Percentiles rank a stretch among this genome's conserved stretches.
Conservation (phyloP, 1,284 basidiomycete genomes). For the Marasmius tenuissimus region DNA sequence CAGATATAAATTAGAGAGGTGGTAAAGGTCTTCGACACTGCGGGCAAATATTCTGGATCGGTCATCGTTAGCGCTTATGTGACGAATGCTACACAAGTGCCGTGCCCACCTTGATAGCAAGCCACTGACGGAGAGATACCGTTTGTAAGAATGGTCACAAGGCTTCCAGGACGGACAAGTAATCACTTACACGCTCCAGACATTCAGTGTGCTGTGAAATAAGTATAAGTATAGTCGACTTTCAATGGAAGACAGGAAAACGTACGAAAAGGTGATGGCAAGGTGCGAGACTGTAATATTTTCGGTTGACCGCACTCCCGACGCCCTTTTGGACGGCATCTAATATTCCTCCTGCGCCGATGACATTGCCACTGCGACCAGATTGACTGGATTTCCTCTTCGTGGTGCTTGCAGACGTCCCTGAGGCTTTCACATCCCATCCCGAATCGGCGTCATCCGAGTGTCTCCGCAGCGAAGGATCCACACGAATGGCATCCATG, state of each 20-base stretch:
- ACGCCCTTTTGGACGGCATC: conserved; percentile 46
- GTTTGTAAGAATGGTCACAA: not conserved
- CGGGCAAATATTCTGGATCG: conserved; percentile 78
- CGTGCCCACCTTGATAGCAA: conserved; percentile 77
- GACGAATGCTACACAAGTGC: not conserved
- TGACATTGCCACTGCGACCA: conserved; percentile 28
- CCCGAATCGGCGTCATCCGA: conserved; percentile 15
- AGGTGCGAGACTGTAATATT: conserved; percentile 82
- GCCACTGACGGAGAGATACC: conserved; percentile 55
- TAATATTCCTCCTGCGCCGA: conserved; percentile 32
- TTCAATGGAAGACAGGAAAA: conserved; percentile 17
- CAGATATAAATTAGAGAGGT: conserved; percentile 50
- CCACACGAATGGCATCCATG: conserved; percentile 82
- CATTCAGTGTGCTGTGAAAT: conserved; percentile 75
- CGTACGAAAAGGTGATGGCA: conserved; percentile 88
- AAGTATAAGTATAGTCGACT: conserved; percentile 2
- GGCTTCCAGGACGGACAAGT: not conserved
- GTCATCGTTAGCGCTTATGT: conserved; percentile 1
- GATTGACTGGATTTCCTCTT: conserved; percentile 25
- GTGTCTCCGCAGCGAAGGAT: conserved; percentile 36
- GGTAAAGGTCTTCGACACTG: conserved; percentile 81
- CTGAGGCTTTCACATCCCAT: conserved; percentile 23
- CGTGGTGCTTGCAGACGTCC: conserved; percentile 17
- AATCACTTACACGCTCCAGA: conserved; percentile 59
- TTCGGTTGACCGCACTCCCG: conserved; percentile 45